These are phyloP conservation scores for Pholiota molesta DNA, from an alignment of 768 basidiomycete species.

Conservation along the genomic window DNA sequence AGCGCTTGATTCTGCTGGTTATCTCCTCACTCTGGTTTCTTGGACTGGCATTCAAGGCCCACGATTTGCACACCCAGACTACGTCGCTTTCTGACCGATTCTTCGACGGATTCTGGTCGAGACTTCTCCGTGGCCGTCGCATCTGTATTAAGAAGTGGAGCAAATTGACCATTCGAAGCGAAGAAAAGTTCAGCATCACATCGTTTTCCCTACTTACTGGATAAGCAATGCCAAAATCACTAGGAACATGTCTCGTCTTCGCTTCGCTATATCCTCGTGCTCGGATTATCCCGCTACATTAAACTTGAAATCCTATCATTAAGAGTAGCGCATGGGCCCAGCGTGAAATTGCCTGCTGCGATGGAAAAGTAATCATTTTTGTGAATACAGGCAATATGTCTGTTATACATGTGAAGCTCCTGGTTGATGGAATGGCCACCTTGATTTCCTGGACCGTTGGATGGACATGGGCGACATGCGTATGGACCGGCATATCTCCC, in stretches of 20 bases:
- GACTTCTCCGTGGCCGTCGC: constrained; percentile 13
- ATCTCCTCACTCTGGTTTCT: background rate
- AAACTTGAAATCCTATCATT: background rate
- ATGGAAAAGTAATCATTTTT: too few relatives aligned
- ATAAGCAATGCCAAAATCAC: background rate
- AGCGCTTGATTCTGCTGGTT: too few relatives aligned
- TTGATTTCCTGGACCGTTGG: constrained; percentile 6
- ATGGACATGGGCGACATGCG: background rate
- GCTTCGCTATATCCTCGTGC: background rate
- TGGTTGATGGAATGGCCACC: background rate
- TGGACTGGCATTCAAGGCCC: background rate
- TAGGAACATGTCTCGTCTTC: background rate
- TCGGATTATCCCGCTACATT: constrained; percentile 3
- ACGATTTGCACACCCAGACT: background rate
- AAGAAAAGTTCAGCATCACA: constrained; percentile 8
- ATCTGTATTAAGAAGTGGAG: constrained; percentile 10
- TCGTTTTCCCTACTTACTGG: constrained; percentile 7
- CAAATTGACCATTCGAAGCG: constrained; percentile 2
- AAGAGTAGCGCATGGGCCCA: background rate
- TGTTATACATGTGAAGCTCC: too few relatives aligned
- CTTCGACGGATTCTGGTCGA: background rate
- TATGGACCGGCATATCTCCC: constrained; percentile 1
- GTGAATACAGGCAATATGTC: too few relatives aligned
- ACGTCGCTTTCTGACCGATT: background rate
- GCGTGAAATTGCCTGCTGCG: too few relatives aligned